Conservation (phyloP, 345 rosid species). For the Melaleuca quinquenervia region DNA sequence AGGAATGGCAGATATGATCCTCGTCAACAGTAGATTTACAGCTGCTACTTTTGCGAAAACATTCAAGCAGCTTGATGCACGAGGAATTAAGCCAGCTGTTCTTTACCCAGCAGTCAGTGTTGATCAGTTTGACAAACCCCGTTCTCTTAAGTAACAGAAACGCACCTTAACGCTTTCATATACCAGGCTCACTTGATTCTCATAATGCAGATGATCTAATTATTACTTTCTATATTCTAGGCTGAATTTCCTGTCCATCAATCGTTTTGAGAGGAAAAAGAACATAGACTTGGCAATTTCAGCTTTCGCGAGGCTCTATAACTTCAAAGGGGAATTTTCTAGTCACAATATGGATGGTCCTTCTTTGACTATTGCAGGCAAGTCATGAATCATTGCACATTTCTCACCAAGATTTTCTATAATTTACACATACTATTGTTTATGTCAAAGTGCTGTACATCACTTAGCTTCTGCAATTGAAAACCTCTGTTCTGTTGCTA, state of each 20-base stretch:
- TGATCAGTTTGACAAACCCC: conserved; percentile 60
- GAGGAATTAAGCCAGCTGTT: conserved; percentile 63
- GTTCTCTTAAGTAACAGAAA: conserved; percentile 37
- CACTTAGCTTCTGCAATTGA: background rate
- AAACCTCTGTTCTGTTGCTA: background rate
- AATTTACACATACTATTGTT: background rate
- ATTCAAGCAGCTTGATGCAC: conserved; percentile 62
- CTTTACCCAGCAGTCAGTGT: conserved; percentile 85
- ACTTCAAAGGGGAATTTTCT: conserved; percentile 17
- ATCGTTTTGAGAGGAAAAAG: conserved; percentile 90
- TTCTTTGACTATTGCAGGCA: conserved; percentile 70
- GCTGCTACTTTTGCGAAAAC: conserved; percentile 81
- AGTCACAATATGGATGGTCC: conserved; percentile 20
- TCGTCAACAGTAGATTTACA: conserved; percentile 83
- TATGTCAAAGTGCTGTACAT: background rate
- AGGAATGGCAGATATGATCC: conserved; percentile 90
- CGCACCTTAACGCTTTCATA: conserved; percentile 17
- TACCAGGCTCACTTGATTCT: background rate
- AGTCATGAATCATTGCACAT: conserved; percentile 5
- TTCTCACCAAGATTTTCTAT: background rate
- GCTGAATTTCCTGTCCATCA: conserved; percentile 75
- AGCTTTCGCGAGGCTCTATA: conserved; percentile 66
- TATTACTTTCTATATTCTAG: conserved; percentile 10
- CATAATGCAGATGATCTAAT: background rate
- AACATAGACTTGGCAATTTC: conserved; percentile 79